Conservation (phyloP, 75 land plant genomes). For the Azolla pinnata region DNA sequence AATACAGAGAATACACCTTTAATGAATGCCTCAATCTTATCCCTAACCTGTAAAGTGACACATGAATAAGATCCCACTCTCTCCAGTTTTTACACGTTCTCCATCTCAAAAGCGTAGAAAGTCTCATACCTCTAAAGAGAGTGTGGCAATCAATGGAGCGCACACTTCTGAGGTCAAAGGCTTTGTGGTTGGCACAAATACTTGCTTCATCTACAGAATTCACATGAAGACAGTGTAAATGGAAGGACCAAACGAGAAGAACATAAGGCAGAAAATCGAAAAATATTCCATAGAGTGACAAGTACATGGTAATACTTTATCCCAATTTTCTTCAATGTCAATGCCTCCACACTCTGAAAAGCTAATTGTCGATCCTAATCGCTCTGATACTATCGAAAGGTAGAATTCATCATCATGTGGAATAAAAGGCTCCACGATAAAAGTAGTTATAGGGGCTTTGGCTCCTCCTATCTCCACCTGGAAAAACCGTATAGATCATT, state of each 20-base stretch:
- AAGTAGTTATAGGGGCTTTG: constrained; percentile 43
- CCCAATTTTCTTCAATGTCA: constrained; percentile 55
- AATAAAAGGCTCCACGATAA: constrained; percentile 49
- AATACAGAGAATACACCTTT: constrained; percentile 31
- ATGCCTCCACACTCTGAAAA: constrained; percentile 52
- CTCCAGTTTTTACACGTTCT: neutral
- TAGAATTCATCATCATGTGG: constrained; percentile 41
- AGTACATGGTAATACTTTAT: constrained; percentile 20
- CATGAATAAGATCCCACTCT: too few relatives aligned
- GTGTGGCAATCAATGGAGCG: constrained; percentile 46
- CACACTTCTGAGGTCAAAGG: constrained; percentile 30
- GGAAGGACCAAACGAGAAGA: neutral
- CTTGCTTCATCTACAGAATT: constrained; percentile 30
- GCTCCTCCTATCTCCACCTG: constrained; percentile 48
- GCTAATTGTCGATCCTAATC: constrained; percentile 33
- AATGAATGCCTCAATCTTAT: constrained; percentile 41
- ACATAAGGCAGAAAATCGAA: neutral
- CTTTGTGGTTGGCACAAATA: constrained; percentile 36
- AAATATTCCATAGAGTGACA: neutral
- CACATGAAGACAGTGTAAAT: too few relatives aligned
- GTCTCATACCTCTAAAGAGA: constrained; percentile 35
- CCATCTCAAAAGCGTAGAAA: neutral
- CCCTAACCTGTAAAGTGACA: constrained; percentile 28
- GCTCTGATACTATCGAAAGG: constrained; percentile 38
- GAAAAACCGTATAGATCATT: neutral